These are phyloP conservation scores for Phaeomoniella chlamydospora DNA, from an alignment of 2,329 filamentous ascomycete genomes.

Conservation along the genomic window DNA sequence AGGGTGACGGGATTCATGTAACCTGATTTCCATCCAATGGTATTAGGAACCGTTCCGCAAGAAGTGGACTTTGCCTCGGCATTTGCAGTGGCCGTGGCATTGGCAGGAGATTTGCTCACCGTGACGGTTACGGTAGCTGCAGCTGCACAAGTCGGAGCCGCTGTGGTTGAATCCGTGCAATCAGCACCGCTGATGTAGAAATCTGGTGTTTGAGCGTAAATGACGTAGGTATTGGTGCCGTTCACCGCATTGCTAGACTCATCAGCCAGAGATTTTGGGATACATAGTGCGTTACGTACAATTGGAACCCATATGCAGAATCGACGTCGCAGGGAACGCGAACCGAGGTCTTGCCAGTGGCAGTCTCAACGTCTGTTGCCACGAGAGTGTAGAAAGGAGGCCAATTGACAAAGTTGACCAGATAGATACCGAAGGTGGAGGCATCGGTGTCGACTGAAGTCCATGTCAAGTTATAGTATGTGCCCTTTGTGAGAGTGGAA, in stretches of 20 bases:
- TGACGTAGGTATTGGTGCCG: constrained; percentile 28
- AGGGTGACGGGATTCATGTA: constrained; percentile 14
- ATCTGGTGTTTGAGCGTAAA: constrained; percentile 26
- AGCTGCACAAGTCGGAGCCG: constrained; percentile 7
- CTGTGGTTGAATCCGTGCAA: background rate
- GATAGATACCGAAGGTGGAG: constrained; percentile 22
- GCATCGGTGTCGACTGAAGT: constrained; percentile 15
- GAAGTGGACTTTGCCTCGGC: constrained; percentile 4
- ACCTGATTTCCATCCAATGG: constrained; percentile 14
- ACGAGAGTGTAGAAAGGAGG: constrained; percentile 24
- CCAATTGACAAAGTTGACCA: constrained; percentile 31
- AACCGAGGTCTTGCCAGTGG: constrained; percentile 17
- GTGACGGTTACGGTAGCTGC: constrained; percentile 11
- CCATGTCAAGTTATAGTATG: constrained; percentile 10
- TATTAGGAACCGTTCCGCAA: constrained; percentile 12
- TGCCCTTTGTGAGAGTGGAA: constrained; percentile 22
- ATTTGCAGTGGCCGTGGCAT: constrained; percentile 7
- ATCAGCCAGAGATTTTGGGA: no score
- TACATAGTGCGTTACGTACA: no score
- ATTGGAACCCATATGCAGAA: constrained; percentile 24
- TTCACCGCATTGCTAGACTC: constrained; percentile 29
- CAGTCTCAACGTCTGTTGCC: constrained; percentile 19
- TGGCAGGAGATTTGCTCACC: constrained; percentile 11
- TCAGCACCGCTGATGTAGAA: constrained; percentile 16
- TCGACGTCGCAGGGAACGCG: constrained; percentile 22